Conservation (phyloP, 495 filamentous ascomycete species). For the Aspergillus nidulans region DNA sequence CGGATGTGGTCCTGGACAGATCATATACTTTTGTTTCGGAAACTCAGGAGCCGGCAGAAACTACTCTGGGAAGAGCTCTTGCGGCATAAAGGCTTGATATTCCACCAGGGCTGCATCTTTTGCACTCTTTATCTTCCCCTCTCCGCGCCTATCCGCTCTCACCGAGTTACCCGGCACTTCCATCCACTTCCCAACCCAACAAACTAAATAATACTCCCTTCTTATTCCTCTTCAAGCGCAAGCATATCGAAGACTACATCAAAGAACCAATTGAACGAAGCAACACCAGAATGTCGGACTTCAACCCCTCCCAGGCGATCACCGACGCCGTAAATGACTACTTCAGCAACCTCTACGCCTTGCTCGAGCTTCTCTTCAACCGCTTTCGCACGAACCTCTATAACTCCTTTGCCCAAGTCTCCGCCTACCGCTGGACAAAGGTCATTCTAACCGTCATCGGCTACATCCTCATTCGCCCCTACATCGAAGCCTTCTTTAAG, state of each 20-base stretch:
- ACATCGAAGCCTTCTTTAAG: slow-evolving; percentile 50
- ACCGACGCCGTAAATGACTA: slow-evolving; percentile 33
- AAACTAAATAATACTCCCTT: background rate
- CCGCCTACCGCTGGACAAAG: slow-evolving; percentile 54
- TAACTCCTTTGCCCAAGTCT: slow-evolving; percentile 51
- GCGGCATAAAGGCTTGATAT: background rate
- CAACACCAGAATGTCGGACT: slow-evolving; percentile 22
- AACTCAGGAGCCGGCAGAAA: background rate
- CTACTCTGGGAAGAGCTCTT: background rate
- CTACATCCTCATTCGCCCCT: slow-evolving; percentile 64
- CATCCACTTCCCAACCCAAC: background rate
- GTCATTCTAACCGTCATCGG: slow-evolving; percentile 55
- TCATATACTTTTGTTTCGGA: background rate
- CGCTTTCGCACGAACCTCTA: slow-evolving; percentile 53
- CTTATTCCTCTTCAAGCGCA: background rate
- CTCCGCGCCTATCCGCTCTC: background rate
- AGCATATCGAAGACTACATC: slow-evolving; percentile 4
- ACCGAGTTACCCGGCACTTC: background rate
- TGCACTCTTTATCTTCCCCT: background rate
- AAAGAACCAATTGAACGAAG: background rate
- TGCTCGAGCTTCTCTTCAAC: slow-evolving; percentile 20
- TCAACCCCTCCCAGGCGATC: background rate
- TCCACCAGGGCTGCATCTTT: background rate
- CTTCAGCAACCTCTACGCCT: slow-evolving; percentile 30
- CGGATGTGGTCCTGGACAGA: background rate